Evolutionary conservation across 306 rosid genomes (phyloP).

Genomic region (Vigna reflexopilosa): DNA sequence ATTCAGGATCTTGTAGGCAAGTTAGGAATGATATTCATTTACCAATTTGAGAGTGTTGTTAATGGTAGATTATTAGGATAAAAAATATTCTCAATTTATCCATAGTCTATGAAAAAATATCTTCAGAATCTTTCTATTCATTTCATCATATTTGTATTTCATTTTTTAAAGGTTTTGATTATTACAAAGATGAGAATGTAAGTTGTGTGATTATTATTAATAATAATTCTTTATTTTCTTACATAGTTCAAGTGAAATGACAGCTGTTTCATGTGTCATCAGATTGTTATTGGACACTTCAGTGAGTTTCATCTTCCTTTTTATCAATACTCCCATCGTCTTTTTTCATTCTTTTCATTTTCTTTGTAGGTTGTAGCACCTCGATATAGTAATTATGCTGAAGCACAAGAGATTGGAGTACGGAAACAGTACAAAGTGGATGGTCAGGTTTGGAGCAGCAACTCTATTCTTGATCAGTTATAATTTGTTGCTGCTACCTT

Average conservation of each 20-base stretch:
- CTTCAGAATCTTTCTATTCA: too few relatives aligned
- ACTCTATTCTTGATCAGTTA: constrained; percentile 35
- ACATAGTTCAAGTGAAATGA: not conserved
- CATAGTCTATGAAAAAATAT: too few relatives aligned
- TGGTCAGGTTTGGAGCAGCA: constrained; percentile 73
- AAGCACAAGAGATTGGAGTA: constrained; percentile 66
- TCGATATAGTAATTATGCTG: constrained; percentile 70
- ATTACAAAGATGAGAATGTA: too few relatives aligned
- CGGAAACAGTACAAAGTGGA: constrained; percentile 71
- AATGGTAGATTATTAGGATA: too few relatives aligned
- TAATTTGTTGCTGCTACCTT: constrained; percentile 6
- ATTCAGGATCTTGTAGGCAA: too few relatives aligned
- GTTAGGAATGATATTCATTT: too few relatives aligned
- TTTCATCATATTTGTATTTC: too few relatives aligned
- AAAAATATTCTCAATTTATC: too few relatives aligned
- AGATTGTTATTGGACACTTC: constrained; percentile 12
- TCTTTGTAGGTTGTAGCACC: constrained; percentile 79
- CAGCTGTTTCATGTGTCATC: not conserved
- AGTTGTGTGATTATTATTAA: too few relatives aligned
- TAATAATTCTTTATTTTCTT: too few relatives aligned
- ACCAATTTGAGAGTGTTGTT: too few relatives aligned
- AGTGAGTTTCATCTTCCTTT: constrained; percentile 16
- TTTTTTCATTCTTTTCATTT: constrained; percentile 36
- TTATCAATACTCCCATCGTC: constrained; percentile 12
- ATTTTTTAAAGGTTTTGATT: too few relatives aligned